Percentiles rank a stretch among this genome's conserved stretches.
Conservation (phyloP, 345 rosid genomes). For the Draba incana region DNA sequence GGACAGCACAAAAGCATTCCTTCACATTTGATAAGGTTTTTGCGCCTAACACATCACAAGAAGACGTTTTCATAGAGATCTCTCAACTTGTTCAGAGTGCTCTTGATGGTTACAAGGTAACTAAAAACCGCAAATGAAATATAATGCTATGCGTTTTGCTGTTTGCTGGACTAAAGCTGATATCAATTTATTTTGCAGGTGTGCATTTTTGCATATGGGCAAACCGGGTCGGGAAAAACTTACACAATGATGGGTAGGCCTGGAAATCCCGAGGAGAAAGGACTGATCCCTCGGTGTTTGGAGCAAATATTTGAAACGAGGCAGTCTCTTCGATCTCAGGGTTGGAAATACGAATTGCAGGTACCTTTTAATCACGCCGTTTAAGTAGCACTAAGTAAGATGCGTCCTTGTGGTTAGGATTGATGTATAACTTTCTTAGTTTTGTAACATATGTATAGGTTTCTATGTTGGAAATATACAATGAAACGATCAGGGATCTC, state of each 20-base stretch:
- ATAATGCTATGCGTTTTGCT: neutral
- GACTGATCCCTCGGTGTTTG: slow-evolving; percentile 83
- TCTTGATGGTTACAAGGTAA: slow-evolving; percentile 98
- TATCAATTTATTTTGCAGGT: slow-evolving; percentile 53
- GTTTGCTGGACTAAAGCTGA: neutral
- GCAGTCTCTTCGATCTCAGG: slow-evolving; percentile 82
- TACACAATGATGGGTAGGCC: slow-evolving; percentile 98
- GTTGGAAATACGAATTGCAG: slow-evolving; percentile 99
- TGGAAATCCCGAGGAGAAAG: slow-evolving; percentile 67
- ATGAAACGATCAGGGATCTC: slow-evolving; percentile 87
- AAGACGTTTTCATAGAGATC: slow-evolving; percentile 86
- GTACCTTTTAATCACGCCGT: slow-evolving; percentile 43
- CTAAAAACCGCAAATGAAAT: neutral
- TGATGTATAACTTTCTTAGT: neutral
- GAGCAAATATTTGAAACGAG: slow-evolving; percentile 94
- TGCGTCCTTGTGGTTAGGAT: neutral
- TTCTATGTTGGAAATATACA: slow-evolving; percentile 96
- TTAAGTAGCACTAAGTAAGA: slow-evolving; percentile 1
- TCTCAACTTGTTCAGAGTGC: slow-evolving; percentile 99
- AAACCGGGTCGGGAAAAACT: slow-evolving; percentile 97
- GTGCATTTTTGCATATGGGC: slow-evolving; percentile 98
- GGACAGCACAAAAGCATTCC: slow-evolving; percentile 79
- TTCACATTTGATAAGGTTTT: slow-evolving; percentile 92
- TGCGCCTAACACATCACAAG: slow-evolving; percentile 71
- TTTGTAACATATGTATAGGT: slow-evolving; percentile 55